phyloP scores from a whole-genome alignment of 225 moss, liverwort and hornwort species.

The Bryum argenteum region DNA sequence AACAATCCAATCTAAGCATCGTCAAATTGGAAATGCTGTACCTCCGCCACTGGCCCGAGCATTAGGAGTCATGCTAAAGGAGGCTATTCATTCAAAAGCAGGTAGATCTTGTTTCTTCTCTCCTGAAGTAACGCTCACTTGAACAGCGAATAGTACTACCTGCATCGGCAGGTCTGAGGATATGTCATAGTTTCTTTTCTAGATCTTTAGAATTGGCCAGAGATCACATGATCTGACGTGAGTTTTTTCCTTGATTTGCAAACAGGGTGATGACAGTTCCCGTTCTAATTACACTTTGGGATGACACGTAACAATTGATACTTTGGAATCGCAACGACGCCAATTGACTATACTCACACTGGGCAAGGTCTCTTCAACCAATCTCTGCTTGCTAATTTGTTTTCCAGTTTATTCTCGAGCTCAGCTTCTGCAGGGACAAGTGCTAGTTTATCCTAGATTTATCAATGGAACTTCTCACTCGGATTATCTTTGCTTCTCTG shows the following conservation, averaged over 20 bases:
- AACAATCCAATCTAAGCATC: conserved; percentile 83
- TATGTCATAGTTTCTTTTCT: not conserved
- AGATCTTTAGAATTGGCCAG: not conserved
- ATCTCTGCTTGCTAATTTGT: not conserved
- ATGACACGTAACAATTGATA: conserved; percentile 1
- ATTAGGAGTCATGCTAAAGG: conserved; percentile 77
- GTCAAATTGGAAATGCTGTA: conserved; percentile 98
- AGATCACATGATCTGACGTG: not conserved
- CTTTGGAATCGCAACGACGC: conserved; percentile 8
- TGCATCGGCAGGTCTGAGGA: not conserved
- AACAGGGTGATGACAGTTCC: conserved; percentile 16
- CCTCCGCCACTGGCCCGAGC: conserved; percentile 94
- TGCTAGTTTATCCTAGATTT: not conserved
- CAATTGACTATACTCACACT: not conserved
- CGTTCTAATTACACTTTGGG: not conserved
- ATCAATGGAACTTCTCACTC: not conserved
- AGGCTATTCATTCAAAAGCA: conserved; percentile 40
- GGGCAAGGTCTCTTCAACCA: conserved; percentile 25
- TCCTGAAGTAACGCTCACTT: not conserved
- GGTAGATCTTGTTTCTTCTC: not conserved
- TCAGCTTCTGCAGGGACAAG: no score
- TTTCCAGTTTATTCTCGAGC: not conserved
- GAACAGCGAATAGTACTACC: not conserved
- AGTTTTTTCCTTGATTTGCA: not conserved
- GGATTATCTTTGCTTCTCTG: not conserved